Evolutionary conservation across 306 rosid species (phyloP), one percentile per base, ranked within the genome.

Genomic region (Trifolium dubium): DNA sequence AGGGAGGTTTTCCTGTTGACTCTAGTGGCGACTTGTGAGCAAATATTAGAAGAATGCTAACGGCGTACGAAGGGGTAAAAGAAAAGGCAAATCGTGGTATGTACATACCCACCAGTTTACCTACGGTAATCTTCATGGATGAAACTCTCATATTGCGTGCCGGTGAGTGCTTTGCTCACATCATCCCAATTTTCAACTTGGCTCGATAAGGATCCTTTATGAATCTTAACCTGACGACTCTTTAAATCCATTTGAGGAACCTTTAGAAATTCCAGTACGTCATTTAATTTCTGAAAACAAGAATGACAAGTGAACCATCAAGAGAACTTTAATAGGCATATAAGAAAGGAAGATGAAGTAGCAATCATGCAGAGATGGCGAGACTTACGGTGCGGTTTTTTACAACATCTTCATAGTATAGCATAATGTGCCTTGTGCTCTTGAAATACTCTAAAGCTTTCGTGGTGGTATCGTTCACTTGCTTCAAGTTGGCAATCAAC

Each of bases 141-240:
- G 71, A 79, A 92, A 69, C 69, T 86, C 73, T 92, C 92, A 14
- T 77, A 95, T 7, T 55, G 86, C 54, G 98, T 92, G 49, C 97
- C 93, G 0, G 46, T 75, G 63, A 95, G 86, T 10, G 86, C 71
- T 84, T 85, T 90, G 71, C 61, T 78, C 41, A 95, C 75, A 15
- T 95, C 87, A 7, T 85, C 75, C 93, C 93, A 87, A 30, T 95
- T 92, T 74, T 80, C 85, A 35, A 95, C 77, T 74, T 90, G 96
- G 62, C 73, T 73, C 28, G 90, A 83, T 76, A 92, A 80, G 2
- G 89, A 59, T 6, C 98, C 99, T 59, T 80, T 89, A 69, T 95
- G 99, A 79, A 95, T 95, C 90, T 90, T 95, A 82, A 95, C 99
- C 47, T 95, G 99, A 23, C 93, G 96, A 47, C 88, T 92, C 89